These are phyloP conservation scores for Aspergillus kassunensis DNA, from an alignment of 495 filamentous ascomycete genomes.

Conservation along the genomic window DNA sequence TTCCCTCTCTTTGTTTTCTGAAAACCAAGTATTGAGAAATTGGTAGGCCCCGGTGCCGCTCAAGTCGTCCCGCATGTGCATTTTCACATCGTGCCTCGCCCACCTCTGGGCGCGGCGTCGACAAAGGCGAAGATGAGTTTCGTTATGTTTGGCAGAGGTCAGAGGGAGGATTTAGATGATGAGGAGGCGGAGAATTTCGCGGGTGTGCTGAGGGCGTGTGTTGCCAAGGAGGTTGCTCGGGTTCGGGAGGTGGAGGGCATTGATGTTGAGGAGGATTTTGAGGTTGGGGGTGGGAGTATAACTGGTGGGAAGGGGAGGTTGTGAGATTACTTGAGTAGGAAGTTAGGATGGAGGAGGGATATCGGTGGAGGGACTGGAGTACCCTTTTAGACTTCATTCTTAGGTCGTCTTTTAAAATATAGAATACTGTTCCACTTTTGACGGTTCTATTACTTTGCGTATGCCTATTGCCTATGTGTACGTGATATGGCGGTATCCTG, in stretches of 20 bases:
- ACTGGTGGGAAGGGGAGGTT: constrained; percentile 20
- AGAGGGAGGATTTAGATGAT: constrained; percentile 80
- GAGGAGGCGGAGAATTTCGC: constrained; percentile 69
- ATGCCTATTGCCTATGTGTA: no score
- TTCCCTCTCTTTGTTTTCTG: background rate
- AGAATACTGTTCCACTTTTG: no score
- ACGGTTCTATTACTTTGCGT: no score
- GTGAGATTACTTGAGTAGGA: constrained; percentile 7
- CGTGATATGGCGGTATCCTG: no score
- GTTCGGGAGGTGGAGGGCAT: constrained; percentile 40
- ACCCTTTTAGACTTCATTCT: no score
- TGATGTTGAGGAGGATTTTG: constrained; percentile 32
- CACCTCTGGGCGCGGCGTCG: constrained; percentile 25
- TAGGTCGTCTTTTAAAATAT: no score
- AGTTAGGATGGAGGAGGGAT: background rate
- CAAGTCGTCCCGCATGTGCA: constrained; percentile 91
- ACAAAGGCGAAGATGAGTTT: constrained; percentile 52
- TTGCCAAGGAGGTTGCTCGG: constrained; percentile 53
- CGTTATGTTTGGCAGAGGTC: constrained; percentile 78
- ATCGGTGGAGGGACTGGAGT: no score
- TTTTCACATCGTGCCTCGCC: constrained; percentile 85
- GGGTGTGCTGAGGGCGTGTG: constrained; percentile 53
- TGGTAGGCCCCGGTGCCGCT: constrained; percentile 66
- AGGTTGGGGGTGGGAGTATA: constrained; percentile 12
- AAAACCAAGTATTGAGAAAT: background rate